Evolutionary conservation across 2,329 filamentous ascomycete species (phyloP).

Genomic region (Stagonosporopsis rhizophila): DNA sequence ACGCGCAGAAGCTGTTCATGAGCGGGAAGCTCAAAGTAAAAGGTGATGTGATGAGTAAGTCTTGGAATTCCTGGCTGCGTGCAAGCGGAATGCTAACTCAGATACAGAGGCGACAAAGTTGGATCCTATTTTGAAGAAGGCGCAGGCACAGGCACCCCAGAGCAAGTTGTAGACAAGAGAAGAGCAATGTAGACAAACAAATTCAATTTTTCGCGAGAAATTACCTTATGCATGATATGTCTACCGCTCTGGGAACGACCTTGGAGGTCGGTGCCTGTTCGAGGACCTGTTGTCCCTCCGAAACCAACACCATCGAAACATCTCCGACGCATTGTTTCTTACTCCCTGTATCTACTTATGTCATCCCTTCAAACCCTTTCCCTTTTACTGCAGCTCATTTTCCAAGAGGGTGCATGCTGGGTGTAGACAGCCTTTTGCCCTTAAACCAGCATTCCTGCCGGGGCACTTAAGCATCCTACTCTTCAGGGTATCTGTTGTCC

Average conservation of each 20-base stretch:
- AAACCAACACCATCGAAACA: neutral
- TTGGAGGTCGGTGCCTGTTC: neutral
- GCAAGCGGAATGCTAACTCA: neutral
- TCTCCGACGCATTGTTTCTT: too few species aligned
- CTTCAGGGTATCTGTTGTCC: too few species aligned
- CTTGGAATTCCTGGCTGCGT: neutral
- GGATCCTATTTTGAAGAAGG: constrained; percentile 72
- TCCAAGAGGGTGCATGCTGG: too few species aligned
- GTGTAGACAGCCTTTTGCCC: too few species aligned
- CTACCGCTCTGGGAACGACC: neutral
- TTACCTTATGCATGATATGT: neutral
- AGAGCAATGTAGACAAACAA: neutral
- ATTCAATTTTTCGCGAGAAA: neutral
- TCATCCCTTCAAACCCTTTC: too few species aligned
- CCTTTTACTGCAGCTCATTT: too few species aligned
- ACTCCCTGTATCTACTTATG: too few species aligned
- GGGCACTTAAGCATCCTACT: too few species aligned
- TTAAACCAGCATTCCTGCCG: too few species aligned
- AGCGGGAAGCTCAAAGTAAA: constrained; percentile 97
- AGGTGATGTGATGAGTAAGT: constrained; percentile 85
- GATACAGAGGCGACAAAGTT: constrained; percentile 77
- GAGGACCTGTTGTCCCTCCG: too few species aligned
- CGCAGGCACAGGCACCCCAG: constrained; percentile 36
- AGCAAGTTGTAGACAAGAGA: constrained; percentile 46
- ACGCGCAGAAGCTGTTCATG: constrained; percentile 97